Base-by-base conservation (phyloP, 208 protist species). In the Leishmania tarentolae region DNA sequence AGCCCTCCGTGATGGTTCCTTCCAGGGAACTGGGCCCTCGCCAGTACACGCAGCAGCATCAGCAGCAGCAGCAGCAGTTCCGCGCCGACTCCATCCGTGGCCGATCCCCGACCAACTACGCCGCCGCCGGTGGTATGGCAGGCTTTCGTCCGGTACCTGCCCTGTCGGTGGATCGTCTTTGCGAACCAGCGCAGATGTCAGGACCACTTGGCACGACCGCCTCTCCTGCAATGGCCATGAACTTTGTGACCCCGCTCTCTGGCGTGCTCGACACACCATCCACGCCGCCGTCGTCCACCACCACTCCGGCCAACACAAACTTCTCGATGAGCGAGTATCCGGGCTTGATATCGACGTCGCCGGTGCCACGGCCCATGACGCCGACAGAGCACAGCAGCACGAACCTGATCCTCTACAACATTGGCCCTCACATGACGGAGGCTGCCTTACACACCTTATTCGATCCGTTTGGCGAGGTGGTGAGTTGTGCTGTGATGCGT, bases 401-500 rank as follows among this genome's bases (percentile, higher is more conserved):
- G 6, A 94, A 94, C 73, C 78, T 96, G 24, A 92, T 96, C 66
- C 69, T 96, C 9, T 87, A 87, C 44, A 88, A 91, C 84, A 72
- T 95, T 37, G 76, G 82, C 11, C 46, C 76, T 2, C 52, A 83
- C 31, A 76, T 94, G 61, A 84, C 89, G 2, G 86, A 95, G 76
- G 52, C 52, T 0, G 75, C 63, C 5, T 76, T 96, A 35, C 78
- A 85, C 35, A 59, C 53, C 8, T 71, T 92, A 9, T 95, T 95
- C 73, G 75, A 78, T 4, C 63, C 44, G 9, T 95, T 86, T 70
- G 93, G 93, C 42, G 79, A 87, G 17, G 91, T 96, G 50, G 69
- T 92, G 21, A 90, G 84, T 21, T 89, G 86, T 44, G 88, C 87
- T 17, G 83, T 96, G 47, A 96, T 96, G 92, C 89, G 88, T 15